Evolutionary conservation across 495 filamentous ascomycete genomes (phyloP).

Genomic region (Xylaria bambusicola): DNA sequence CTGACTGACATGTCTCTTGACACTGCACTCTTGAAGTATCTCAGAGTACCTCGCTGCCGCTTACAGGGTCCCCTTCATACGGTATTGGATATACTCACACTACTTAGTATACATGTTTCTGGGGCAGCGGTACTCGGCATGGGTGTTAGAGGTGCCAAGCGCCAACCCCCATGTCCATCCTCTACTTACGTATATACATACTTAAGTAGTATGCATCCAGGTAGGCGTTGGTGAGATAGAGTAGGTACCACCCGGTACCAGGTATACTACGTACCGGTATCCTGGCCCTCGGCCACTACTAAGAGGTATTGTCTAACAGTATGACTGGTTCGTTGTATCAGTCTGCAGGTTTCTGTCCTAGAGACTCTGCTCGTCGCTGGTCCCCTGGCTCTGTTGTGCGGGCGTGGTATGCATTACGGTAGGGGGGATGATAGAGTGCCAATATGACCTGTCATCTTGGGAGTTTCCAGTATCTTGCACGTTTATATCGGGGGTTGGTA

Average conservation of each 20-base stretch:
- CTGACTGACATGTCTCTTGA: neutral
- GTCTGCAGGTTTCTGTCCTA: neutral
- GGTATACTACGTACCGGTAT: neutral
- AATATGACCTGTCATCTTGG: slow-evolving; percentile 14
- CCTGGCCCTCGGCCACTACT: neutral
- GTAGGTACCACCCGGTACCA: neutral
- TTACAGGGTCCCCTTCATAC: slow-evolving; percentile 28
- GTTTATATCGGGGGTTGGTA: slow-evolving; percentile 15
- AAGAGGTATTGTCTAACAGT: neutral
- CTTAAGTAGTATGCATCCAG: too few species aligned
- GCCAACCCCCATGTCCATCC: slow-evolving; percentile 23
- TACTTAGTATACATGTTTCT: too few species aligned
- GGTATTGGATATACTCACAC: too few species aligned
- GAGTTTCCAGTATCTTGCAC: neutral
- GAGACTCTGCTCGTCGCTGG: neutral
- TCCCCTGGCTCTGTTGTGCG: slow-evolving; percentile 21
- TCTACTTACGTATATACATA: slow-evolving; percentile 32
- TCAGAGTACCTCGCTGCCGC: slow-evolving; percentile 28
- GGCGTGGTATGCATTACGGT: slow-evolving; percentile 21
- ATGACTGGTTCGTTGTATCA: neutral
- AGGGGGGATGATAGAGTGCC: slow-evolving; percentile 13
- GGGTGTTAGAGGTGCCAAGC: slow-evolving; percentile 36
- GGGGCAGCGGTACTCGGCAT: slow-evolving; percentile 28
- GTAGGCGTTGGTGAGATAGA: neutral
- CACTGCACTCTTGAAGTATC: slow-evolving; percentile 31